A percentile compares a stretch with the other conserved stretches of the same genome.
These are phyloP conservation scores for Dothideomycetes sp. DNA, from an alignment of 2,329 filamentous ascomycete species.

Conservation along the genomic window DNA sequence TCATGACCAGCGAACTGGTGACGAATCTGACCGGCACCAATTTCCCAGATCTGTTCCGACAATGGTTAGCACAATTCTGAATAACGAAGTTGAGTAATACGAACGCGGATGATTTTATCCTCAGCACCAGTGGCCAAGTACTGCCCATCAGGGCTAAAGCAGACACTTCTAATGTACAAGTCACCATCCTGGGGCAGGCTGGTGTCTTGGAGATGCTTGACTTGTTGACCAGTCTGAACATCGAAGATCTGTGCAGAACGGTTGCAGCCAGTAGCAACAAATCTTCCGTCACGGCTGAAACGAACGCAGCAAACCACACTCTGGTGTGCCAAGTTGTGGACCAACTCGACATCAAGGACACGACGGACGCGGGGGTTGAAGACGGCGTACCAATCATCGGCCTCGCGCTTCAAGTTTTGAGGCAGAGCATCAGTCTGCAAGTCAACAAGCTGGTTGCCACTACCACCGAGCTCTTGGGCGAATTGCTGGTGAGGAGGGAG, in stretches of 20 bases:
- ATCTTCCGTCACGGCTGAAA: slow-evolving; percentile 93
- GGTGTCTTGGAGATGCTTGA: slow-evolving; percentile 84
- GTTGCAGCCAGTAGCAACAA: slow-evolving; percentile 94
- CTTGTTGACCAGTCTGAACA: slow-evolving; percentile 73
- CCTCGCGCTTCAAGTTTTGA: slow-evolving; percentile 78
- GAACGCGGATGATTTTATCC: slow-evolving; percentile 90
- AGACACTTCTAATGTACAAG: slow-evolving; percentile 94
- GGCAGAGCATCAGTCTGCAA: slow-evolving; percentile 80
- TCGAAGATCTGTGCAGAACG: slow-evolving; percentile 99
- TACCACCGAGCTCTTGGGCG: slow-evolving; percentile 34
- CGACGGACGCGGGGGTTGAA: slow-evolving; percentile 91
- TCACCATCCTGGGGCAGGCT: slow-evolving; percentile 80
- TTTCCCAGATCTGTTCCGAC: slow-evolving; percentile 76
- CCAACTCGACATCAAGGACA: slow-evolving; percentile 82
- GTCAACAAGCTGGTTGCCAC: slow-evolving; percentile 69
- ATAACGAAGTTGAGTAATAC: slow-evolving; percentile 23
- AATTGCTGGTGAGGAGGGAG: slow-evolving; percentile 19
- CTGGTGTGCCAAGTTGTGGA: slow-evolving; percentile 86
- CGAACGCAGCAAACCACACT: slow-evolving; percentile 97
- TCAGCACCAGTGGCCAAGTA: slow-evolving; percentile 94
- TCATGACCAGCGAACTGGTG: slow-evolving; percentile 95
- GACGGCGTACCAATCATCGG: slow-evolving; percentile 88
- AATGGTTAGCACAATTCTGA: slow-evolving; percentile 11
- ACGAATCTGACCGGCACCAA: slow-evolving; percentile 70
- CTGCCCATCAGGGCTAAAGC: slow-evolving; percentile 93